Percentiles rank a stretch among this genome's conserved stretches.
Evolutionary conservation across 148 eudicot genomes (phyloP).

Genomic region (Vaccinium darrowii): DNA sequence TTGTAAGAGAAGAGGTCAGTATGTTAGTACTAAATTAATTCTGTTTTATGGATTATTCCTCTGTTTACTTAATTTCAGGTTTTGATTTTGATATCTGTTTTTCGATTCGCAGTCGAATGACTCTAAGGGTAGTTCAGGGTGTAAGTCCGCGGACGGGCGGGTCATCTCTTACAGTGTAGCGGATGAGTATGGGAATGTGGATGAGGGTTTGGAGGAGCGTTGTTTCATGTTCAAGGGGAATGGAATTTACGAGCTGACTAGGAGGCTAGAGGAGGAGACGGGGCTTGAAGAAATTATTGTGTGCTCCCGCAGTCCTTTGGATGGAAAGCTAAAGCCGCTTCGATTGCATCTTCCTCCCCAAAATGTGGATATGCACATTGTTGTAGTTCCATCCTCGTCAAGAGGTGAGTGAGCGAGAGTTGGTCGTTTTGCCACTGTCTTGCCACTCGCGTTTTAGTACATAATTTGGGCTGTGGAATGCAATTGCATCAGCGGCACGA

Average conservation of each 20-base stretch:
- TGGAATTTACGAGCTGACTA: constrained; percentile 53
- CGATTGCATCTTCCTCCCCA: constrained; percentile 65
- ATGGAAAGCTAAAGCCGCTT: constrained; percentile 59
- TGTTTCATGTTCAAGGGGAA: constrained; percentile 51
- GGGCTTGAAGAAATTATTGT: constrained; percentile 47
- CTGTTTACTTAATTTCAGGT: background rate
- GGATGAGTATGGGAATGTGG: constrained; percentile 35
- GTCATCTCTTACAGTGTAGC: constrained; percentile 53
- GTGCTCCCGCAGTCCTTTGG: constrained; percentile 55
- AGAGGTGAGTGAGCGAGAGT: constrained; percentile 22
- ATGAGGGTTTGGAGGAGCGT: constrained; percentile 33
- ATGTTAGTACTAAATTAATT: background rate
- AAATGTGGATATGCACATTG: constrained; percentile 54
- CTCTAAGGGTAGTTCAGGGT: constrained; percentile 27
- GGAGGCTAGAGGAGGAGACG: constrained; percentile 47
- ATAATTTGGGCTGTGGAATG: background rate
- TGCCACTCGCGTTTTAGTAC: background rate
- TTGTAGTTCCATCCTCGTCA: constrained; percentile 48
- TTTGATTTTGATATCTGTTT: background rate
- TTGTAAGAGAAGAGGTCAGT: constrained; percentile 50
- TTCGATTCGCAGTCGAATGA: constrained; percentile 58
- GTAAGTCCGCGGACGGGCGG: constrained; percentile 52
- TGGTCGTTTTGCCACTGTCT: background rate
- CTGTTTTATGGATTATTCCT: background rate
- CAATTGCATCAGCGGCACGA: constrained; percentile 32